A percentile compares a stretch with the other conserved stretches of the same genome.
Conservation (phyloP, 1,284 basidiomycete species). For the Hymenochaete sp. region DNA sequence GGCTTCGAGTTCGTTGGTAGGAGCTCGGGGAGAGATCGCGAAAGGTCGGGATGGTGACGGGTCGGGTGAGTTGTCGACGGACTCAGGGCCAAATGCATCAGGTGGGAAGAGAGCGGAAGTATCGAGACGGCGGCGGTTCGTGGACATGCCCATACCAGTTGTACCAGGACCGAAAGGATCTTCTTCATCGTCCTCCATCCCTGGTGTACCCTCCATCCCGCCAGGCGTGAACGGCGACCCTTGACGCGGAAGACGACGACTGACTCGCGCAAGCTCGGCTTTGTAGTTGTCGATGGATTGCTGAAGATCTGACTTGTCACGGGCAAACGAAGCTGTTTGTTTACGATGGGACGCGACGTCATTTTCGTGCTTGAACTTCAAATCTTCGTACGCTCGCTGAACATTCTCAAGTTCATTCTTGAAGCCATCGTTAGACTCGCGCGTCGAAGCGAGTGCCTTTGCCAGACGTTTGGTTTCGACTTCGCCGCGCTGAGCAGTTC, state of each 20-base stretch:
- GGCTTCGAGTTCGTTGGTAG: slow-evolving; percentile 70
- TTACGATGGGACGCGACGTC: slow-evolving; percentile 87
- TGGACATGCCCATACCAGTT: slow-evolving; percentile 49
- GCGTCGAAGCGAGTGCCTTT: slow-evolving; percentile 63
- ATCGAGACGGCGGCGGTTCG: slow-evolving; percentile 51
- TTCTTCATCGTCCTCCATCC: slow-evolving; percentile 52
- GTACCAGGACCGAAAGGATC: slow-evolving; percentile 47
- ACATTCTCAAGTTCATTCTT: slow-evolving; percentile 82
- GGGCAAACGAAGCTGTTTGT: slow-evolving; percentile 76
- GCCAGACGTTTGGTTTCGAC: slow-evolving; percentile 77
- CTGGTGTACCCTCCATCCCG: slow-evolving; percentile 46
- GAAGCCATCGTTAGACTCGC: slow-evolving; percentile 75
- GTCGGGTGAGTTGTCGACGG: slow-evolving; percentile 57
- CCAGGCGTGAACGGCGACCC: slow-evolving; percentile 61
- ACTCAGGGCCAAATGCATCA: slow-evolving; percentile 45
- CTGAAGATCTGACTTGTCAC: slow-evolving; percentile 90
- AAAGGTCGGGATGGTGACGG: slow-evolving; percentile 53
- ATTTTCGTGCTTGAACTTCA: slow-evolving; percentile 87
- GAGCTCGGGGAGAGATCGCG: slow-evolving; percentile 61
- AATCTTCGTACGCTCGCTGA: slow-evolving; percentile 54
- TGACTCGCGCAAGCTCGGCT: slow-evolving; percentile 54
- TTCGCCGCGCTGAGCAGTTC: slow-evolving; percentile 63
- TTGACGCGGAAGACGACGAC: slow-evolving; percentile 50
- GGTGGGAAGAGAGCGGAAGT: slow-evolving; percentile 47
- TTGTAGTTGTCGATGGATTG: slow-evolving; percentile 70